Conservation (phyloP, 768 basidiomycete species). For the Dioszegia hungarica region DNA sequence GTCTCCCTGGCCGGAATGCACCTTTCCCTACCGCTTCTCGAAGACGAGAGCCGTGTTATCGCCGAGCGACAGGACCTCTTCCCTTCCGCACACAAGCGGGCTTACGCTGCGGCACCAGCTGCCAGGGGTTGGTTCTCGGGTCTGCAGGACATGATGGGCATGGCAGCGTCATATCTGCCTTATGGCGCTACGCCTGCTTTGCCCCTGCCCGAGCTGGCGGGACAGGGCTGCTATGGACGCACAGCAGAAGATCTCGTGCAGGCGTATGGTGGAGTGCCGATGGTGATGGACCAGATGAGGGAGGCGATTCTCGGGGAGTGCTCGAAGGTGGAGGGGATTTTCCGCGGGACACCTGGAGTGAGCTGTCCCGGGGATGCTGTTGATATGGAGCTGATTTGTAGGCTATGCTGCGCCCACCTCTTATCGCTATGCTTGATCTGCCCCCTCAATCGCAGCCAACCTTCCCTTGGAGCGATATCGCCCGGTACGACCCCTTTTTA, state of each 20-base stretch:
- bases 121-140: constrained; percentile 1
- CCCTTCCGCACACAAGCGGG: not conserved
- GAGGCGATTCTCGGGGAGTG: constrained; percentile 25
- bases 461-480: constrained; percentile 31
- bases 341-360: constrained; percentile 29
- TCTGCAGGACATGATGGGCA: not conserved
- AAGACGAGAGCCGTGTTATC: constrained; percentile 21
- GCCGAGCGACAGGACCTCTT: constrained; percentile 10
- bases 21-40: constrained; percentile 14
- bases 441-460: constrained; percentile 22
- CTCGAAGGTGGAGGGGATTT: constrained; percentile 25
- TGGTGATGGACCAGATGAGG: constrained; percentile 16
- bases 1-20: constrained; percentile 22
- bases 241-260: constrained; percentile 12
- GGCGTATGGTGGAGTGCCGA: constrained; percentile 8
- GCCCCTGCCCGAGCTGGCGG: not conserved
- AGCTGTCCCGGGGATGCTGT: constrained; percentile 10
- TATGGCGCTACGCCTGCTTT: not conserved
- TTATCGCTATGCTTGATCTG: constrained; percentile 20
- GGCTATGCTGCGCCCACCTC: constrained; percentile 17
- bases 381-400: not conserved
- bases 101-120: not conserved
- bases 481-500: constrained; percentile 24
- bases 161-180: constrained; percentile 3
- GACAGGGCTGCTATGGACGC: constrained; percentile 22